Conservation (phyloP, 2,329 filamentous ascomycete genomes). For the Chrysoporthe deuterocubensis region DNA sequence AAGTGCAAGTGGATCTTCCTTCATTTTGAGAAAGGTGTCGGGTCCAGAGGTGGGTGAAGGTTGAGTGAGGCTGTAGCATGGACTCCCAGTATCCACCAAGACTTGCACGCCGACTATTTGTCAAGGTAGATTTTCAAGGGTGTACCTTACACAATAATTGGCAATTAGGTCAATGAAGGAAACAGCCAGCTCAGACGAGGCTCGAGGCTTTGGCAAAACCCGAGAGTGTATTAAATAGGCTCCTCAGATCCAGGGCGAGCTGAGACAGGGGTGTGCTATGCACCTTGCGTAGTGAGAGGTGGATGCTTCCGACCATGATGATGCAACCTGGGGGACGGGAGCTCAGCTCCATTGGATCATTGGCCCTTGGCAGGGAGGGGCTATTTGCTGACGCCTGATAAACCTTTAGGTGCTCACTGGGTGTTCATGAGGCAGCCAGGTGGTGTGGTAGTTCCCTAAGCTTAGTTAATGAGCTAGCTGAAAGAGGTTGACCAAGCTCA, state of each 20-base stretch:
- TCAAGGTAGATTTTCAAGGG: background rate
- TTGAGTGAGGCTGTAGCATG: background rate
- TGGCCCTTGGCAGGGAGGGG: background rate
- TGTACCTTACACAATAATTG: background rate
- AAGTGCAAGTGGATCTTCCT: constrained; percentile 6
- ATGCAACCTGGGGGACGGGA: background rate
- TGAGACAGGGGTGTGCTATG: background rate
- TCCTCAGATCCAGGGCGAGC: background rate
- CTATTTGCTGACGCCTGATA: background rate
- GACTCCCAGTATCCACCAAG: background rate
- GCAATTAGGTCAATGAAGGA: background rate
- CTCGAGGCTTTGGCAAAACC: background rate
- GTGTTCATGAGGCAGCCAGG: background rate
- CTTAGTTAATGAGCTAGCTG: background rate
- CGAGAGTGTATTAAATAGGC: background rate
- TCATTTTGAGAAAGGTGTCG: constrained; percentile 2
- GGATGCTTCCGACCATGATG: background rate
- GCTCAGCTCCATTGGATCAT: background rate
- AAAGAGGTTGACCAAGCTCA: background rate
- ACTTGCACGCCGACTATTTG: background rate
- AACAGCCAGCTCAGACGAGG: background rate
- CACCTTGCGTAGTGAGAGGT: background rate
- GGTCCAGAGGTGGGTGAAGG: background rate
- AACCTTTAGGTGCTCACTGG: background rate
- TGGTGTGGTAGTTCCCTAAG: background rate